These are phyloP conservation scores for Venturia carpophila DNA, from an alignment of 2,329 filamentous ascomycete genomes.

Conservation along the genomic window DNA sequence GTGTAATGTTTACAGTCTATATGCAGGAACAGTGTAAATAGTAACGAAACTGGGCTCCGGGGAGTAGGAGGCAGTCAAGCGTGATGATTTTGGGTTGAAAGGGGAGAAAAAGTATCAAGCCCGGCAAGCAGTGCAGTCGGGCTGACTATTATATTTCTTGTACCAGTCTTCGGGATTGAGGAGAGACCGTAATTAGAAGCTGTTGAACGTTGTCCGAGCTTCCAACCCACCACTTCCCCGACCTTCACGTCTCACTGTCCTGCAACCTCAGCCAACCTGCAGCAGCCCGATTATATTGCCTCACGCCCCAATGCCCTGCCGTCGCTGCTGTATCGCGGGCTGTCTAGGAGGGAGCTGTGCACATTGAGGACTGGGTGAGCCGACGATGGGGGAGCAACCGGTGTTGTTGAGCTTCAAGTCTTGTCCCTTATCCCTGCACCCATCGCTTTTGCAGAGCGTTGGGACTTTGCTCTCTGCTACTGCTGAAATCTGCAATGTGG, in stretches of 20 bases:
- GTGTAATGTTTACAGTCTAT: slow-evolving; percentile 7
- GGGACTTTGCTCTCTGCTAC: background rate
- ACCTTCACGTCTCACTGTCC: slow-evolving; percentile 4
- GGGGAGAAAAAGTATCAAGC: background rate
- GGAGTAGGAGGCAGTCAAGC: background rate
- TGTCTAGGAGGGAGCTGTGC: background rate
- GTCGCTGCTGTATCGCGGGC: slow-evolving; percentile 1
- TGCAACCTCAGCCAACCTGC: slow-evolving; percentile 5
- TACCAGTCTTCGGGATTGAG: slow-evolving; percentile 3
- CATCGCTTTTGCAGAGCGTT: slow-evolving; percentile 11
- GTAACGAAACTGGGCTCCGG: background rate
- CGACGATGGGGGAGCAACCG: background rate
- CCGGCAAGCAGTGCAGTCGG: background rate
- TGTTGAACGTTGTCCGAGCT: slow-evolving; percentile 7
- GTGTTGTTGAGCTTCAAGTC: slow-evolving; percentile 9
- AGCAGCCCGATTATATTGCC: background rate
- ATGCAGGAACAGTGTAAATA: slow-evolving; percentile 1
- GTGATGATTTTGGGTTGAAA: background rate
- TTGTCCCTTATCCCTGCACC: slow-evolving; percentile 3
- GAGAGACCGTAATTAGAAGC: slow-evolving; percentile 11
- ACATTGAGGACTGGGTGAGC: slow-evolving; percentile 1
- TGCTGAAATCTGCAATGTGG: background rate
- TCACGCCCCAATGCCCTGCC: background rate
- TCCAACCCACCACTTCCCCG: background rate
- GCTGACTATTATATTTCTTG: slow-evolving; percentile 10